phyloP scores from a whole-genome alignment of 371 early-diverging fungal species.

The Syncephalastrum racemosum region DNA sequence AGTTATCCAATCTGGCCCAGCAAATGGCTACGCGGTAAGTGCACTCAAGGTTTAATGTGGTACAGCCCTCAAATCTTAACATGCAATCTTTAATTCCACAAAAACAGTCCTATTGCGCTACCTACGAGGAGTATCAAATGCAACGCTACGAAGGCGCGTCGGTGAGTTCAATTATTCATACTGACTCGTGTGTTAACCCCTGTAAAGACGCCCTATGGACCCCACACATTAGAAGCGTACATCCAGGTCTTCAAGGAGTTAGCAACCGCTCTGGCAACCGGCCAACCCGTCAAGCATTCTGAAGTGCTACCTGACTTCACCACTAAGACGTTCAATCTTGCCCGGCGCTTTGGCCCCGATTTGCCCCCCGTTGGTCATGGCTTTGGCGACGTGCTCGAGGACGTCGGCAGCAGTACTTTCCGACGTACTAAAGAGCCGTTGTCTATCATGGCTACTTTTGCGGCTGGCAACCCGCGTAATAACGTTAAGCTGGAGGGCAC shows the following conservation, averaged over 20 bases:
- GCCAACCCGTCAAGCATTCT: slow-evolving; percentile 15
- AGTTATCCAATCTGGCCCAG: slow-evolving; percentile 57
- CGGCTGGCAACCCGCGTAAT: slow-evolving; percentile 62
- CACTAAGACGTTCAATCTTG: slow-evolving; percentile 37
- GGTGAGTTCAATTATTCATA: slow-evolving; percentile 14
- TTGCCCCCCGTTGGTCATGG: slow-evolving; percentile 32
- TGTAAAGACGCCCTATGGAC: slow-evolving; percentile 61
- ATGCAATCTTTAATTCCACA: background rate
- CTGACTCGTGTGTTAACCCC: too few species aligned
- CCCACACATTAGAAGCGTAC: slow-evolving; percentile 59
- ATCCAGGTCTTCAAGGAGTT: slow-evolving; percentile 51
- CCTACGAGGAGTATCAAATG: slow-evolving; percentile 64
- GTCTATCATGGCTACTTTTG: slow-evolving; percentile 44
- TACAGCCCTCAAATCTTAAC: background rate
- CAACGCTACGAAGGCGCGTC: slow-evolving; percentile 72
- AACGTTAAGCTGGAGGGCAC: slow-evolving; percentile 36
- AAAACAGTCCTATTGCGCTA: slow-evolving; percentile 56
- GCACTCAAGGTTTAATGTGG: background rate
- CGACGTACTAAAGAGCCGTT: slow-evolving; percentile 12
- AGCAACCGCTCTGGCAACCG: slow-evolving; percentile 43
- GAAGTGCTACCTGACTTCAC: slow-evolving; percentile 32
- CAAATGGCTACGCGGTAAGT: slow-evolving; percentile 45
- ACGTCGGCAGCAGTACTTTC: slow-evolving; percentile 23
- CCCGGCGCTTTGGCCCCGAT: slow-evolving; percentile 52
- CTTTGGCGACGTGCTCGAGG: slow-evolving; percentile 50